Evolutionary conservation across 2,329 filamentous ascomycete genomes (phyloP).

Genomic region (Macroventuria anomochaeta): DNA sequence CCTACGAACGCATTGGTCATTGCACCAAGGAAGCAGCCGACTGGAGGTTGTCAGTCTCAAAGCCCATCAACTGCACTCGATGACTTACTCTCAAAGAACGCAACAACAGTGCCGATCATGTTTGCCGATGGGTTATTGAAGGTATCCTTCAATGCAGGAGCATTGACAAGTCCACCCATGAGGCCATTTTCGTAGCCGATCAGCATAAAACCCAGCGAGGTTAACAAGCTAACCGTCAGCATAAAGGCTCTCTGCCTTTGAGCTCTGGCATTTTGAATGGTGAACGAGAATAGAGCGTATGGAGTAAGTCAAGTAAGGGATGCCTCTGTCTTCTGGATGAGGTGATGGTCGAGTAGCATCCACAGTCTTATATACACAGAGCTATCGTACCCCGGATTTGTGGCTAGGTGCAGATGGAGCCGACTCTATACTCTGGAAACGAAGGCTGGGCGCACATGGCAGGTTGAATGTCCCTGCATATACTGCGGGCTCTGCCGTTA

Average conservation of each 20-base stretch:
- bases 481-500: slow-evolving; percentile 5
- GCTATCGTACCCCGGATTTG: slow-evolving; percentile 7
- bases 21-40: slow-evolving; percentile 53
- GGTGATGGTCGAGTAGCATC: not conserved
- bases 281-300: not conserved
- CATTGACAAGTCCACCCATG: slow-evolving; percentile 71
- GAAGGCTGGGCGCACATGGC: slow-evolving; percentile 6
- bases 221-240: slow-evolving; percentile 27
- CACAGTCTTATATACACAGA: not conserved
- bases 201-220: slow-evolving; percentile 43
- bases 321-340: not conserved
- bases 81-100: slow-evolving; percentile 27
- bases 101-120: slow-evolving; percentile 30
- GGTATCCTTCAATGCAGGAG: slow-evolving; percentile 61
- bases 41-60: slow-evolving; percentile 6
- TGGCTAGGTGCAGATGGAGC: slow-evolving; percentile 7
- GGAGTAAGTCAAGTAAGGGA: not conserved
- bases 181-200: slow-evolving; percentile 69
- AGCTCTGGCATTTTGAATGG: slow-evolving; percentile 26
- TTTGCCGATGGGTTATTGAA: slow-evolving; percentile 23
- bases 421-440: slow-evolving; percentile 10
- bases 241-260: slow-evolving; percentile 20
- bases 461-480: not conserved
- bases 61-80: no score
- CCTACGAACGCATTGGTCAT: slow-evolving; percentile 53